Base-by-base conservation (phyloP, 148 eudicot genomes). In the Silene uniflora region DNA sequence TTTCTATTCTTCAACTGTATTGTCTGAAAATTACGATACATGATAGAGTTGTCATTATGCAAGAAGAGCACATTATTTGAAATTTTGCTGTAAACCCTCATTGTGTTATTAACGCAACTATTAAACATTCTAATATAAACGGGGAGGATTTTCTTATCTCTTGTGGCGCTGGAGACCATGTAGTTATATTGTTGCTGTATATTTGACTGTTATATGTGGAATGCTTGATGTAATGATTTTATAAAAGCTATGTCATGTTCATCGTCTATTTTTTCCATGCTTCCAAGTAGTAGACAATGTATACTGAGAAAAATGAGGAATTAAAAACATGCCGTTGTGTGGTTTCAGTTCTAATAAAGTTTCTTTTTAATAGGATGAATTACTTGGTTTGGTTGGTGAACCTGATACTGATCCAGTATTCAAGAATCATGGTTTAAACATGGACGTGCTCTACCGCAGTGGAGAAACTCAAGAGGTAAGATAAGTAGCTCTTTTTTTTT, bases 381-480 rank as follows among this genome's bases (percentile, higher is more conserved):
- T 91, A 82, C 93, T 91, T 76, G 98, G 97, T 70, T 85, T 91
- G 87, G 89, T 89, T 71, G 91, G 81, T n/a, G 91, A 87, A 27
- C 82, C 88, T 65, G 77, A 77, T 35, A 73, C 82, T 77, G 90
- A 91, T 75, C 81, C 69, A 42, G 79, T 71, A 18, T 89, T 89
- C 79, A 89, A 81, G 78, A 88, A 84, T 78, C 91, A 90, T 54
- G 65, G 87, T 72, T 84, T 94, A 47, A 79, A 89, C 75, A 91
- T 86, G 91, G 92, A 94, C 56, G 84, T 84, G 75, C 90, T 91
- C 58, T 94, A 90, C 75, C 93, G 98, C 25, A 79, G 86, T 67
- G 98, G 98, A 68, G 98, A 94, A 89, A 94, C 96, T 63, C 92
- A 76, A 56, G 91, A 88, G 90, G 98, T 94, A 42, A 69, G 59